These are phyloP conservation scores for Endocalyx cinctus DNA, from an alignment of 2,329 filamentous ascomycete genomes.

Conservation along the genomic window DNA sequence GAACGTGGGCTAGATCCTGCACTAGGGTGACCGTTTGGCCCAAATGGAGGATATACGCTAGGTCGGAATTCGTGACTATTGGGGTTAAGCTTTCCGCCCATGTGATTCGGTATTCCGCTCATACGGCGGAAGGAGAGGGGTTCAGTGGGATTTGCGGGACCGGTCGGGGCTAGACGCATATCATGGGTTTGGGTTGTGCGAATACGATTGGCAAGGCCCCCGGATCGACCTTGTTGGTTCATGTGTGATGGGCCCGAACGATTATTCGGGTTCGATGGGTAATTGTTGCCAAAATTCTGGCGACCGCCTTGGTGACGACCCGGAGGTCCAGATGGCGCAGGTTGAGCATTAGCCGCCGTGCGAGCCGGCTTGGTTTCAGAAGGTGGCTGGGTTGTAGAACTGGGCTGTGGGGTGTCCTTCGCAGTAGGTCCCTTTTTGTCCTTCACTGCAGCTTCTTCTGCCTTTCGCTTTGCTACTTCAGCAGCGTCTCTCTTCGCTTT, in stretches of 20 bases:
- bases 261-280: slow-evolving; percentile 44
- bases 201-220: slow-evolving; percentile 46
- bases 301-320: slow-evolving; percentile 43
- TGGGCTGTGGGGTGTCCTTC: slow-evolving; percentile 44
- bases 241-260: slow-evolving; percentile 40
- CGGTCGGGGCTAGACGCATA: slow-evolving; percentile 67
- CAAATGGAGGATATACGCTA: too few species aligned
- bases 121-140: slow-evolving; percentile 49
- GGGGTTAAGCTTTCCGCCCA: slow-evolving; percentile 57
- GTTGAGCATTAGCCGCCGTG: slow-evolving; percentile 25
- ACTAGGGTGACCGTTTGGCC: slow-evolving; percentile 62
- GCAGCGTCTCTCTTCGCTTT: slow-evolving; percentile 77
- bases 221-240: slow-evolving; percentile 35
- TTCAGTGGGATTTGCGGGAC: slow-evolving; percentile 58
- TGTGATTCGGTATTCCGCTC: slow-evolving; percentile 46
- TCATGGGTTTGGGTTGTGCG: slow-evolving; percentile 49
- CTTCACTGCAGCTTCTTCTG: slow-evolving; percentile 37
- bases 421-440: slow-evolving; percentile 48
- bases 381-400: slow-evolving; percentile 11
- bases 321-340: slow-evolving; percentile 13
- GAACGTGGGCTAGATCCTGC: slow-evolving; percentile 69
- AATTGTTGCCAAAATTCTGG: slow-evolving; percentile 44
- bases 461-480: slow-evolving; percentile 47
- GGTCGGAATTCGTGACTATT: slow-evolving; percentile 78
- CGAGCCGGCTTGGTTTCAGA: slow-evolving; percentile 22